Evolutionary conservation across 108 stramenopile genomes (phyloP).

Genomic region (Thalassiosira profunda): DNA sequence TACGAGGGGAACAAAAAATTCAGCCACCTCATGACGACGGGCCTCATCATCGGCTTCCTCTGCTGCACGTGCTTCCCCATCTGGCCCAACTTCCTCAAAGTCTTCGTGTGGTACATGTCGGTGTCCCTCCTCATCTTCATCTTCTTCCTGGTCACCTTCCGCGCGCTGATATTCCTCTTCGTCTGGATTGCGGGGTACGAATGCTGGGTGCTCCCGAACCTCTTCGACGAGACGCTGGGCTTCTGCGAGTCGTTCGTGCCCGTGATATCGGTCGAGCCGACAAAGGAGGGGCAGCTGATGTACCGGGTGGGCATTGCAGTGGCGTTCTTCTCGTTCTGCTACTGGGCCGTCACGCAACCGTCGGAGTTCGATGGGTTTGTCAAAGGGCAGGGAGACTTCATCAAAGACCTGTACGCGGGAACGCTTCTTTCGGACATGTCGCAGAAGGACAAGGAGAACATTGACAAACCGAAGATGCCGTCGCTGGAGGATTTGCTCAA

Average conservation of each 20-base stretch:
- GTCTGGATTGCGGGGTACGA: slow-evolving; percentile 97
- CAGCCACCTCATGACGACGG: slow-evolving; percentile 93
- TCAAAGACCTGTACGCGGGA: slow-evolving; percentile 98
- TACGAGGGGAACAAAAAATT: slow-evolving; percentile 96
- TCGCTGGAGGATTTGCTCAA: slow-evolving; percentile 96
- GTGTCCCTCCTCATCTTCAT: slow-evolving; percentile 97
- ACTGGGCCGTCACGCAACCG: slow-evolving; percentile 99
- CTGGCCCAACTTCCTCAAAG: slow-evolving; percentile 97
- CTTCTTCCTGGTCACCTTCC: slow-evolving; percentile 87
- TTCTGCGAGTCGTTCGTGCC: slow-evolving; percentile 98
- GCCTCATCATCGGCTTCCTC: slow-evolving; percentile 94
- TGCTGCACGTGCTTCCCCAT: slow-evolving; percentile 98
- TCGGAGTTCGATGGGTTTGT: slow-evolving; percentile 99
- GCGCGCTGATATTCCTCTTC: slow-evolving; percentile 90
- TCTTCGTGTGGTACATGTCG: slow-evolving; percentile 97
- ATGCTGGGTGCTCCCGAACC: slow-evolving; percentile 97
- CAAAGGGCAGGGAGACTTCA: slow-evolving; percentile 96
- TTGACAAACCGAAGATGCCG: slow-evolving; percentile 97
- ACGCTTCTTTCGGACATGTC: slow-evolving; percentile 96
- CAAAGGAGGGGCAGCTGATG: slow-evolving; percentile 88
- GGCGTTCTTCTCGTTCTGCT: slow-evolving; percentile 94
- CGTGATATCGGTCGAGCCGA: slow-evolving; percentile 84
- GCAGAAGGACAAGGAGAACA: slow-evolving; percentile 95
- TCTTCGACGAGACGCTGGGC: slow-evolving; percentile 96
- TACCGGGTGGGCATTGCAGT: slow-evolving; percentile 93